Evolutionary conservation across 345 rosid genomes (phyloP).

Genomic region (Cardamine chenopodiifolia): DNA sequence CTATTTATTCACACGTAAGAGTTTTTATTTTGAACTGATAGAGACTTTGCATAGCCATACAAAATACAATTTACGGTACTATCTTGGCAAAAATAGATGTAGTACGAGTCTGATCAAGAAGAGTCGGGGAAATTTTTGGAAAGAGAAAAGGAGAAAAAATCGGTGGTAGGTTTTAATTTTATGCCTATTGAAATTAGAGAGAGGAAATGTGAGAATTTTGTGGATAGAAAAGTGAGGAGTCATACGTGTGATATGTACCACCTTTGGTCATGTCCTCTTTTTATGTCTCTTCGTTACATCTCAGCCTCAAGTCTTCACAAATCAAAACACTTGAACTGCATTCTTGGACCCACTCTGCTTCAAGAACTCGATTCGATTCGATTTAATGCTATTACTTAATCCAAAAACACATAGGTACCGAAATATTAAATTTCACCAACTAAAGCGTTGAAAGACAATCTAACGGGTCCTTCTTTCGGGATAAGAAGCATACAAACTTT

Average conservation of each 20-base stretch:
- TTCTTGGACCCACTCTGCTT: constrained; percentile 37
- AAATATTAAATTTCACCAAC: constrained; percentile 16
- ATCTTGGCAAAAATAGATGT: not conserved
- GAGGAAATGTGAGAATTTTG: constrained; percentile 1
- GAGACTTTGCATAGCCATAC: not conserved
- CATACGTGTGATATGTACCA: constrained; percentile 39
- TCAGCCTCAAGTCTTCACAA: constrained; percentile 28
- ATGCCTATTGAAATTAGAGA: not conserved
- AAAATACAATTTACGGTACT: not conserved
- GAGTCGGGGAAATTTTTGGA: not conserved
- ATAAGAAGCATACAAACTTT: not conserved
- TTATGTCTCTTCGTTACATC: constrained; percentile 28
- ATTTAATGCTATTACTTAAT: constrained; percentile 6
- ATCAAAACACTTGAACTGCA: constrained; percentile 32
- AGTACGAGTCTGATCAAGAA: not conserved
- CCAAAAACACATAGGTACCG: constrained; percentile 5
- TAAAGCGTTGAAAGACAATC: not conserved
- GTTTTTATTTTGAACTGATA: not conserved
- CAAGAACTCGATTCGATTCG: constrained; percentile 24
- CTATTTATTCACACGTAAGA: not conserved
- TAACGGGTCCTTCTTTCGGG: not conserved
- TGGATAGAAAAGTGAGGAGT: constrained; percentile 38
- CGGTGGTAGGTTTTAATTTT: not conserved
- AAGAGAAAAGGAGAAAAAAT: not conserved
- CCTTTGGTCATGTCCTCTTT: constrained; percentile 39